Base-by-base conservation (phyloP, 768 basidiomycete species). In the Gymnopilus dilepis region DNA sequence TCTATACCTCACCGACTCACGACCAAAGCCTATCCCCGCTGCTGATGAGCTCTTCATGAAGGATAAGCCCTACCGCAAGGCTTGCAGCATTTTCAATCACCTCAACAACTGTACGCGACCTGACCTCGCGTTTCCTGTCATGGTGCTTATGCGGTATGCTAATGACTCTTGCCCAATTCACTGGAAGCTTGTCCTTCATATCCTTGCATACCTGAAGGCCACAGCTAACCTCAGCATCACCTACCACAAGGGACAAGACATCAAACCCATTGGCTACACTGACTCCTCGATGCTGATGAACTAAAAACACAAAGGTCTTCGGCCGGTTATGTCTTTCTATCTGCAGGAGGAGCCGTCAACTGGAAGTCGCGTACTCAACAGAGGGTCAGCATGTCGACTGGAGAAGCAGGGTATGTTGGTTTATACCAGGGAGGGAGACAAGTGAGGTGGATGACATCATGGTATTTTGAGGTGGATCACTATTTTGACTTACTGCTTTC, bases 161-260 rank as follows among this genome's bases (percentile, higher is more conserved):
- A 28, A 30, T 2, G 61, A 62, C 48, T 56, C 61, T 19, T 56
- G 61, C 12, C 61, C 61, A 13, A 21, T 62, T 26, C 61, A 62
- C 22, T 62, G 61, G 61, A 21, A 26, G n/a, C 37, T 62, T 1
- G 56, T 52, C 2, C 31, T n/a, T 6, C 61, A 62, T 48, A n/a
- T 50, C 17, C 19, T 62, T 2, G 45, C 57, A 9, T 56, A 56
- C 28, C 24, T 56, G 19, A 56, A 56, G 41, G 28, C 55, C 8
- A 56, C 55, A 8, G 11, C 17, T 1, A 58, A 58, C 45, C 45
- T 58, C 6, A 45, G 30, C 7, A 58, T 58, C 31, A 47, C 45
- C 3, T 58, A 58, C 31, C 26, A 33, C 22, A 31, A 33, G 19
- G 45, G 21, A n/a, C 31, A 26, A 5, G 8, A 19, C n/a, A n/a